These are phyloP conservation scores for Nakazawaea siamensis DNA, from an alignment of 805 yeast species.

Conservation along the genomic window DNA sequence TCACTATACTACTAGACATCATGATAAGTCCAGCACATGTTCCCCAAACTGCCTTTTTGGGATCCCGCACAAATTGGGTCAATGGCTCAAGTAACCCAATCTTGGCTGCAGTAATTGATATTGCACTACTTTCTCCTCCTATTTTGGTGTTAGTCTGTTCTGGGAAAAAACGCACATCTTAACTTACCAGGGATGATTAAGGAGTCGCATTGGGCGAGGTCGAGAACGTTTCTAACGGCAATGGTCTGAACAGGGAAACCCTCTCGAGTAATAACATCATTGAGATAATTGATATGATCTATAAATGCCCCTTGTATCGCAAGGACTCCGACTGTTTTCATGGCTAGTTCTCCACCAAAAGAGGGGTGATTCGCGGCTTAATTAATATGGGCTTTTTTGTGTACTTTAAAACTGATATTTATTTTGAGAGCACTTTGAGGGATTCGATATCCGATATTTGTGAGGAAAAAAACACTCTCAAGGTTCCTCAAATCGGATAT, in stretches of 20 bases:
- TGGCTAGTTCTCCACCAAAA: too few species aligned
- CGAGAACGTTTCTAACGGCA: constrained; percentile 45
- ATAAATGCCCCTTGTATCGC: constrained; percentile 76
- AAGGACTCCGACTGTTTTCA: constrained; percentile 50
- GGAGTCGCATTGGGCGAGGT: constrained; percentile 44
- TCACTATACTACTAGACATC: constrained; percentile 43
- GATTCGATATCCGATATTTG: too few species aligned
- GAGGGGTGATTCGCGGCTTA: too few species aligned
- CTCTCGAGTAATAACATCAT: constrained; percentile 25
- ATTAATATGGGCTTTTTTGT: too few species aligned
- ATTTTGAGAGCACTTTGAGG: too few species aligned
- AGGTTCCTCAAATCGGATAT: too few species aligned
- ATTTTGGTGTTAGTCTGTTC: not conserved
- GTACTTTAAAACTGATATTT: too few species aligned
- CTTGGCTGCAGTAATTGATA: constrained; percentile 64
- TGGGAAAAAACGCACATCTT: not conserved
- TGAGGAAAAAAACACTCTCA: too few species aligned
- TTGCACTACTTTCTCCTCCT: constrained; percentile 62
- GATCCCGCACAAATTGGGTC: constrained; percentile 37
- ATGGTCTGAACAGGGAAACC: constrained; percentile 24
- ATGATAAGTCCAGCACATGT: constrained; percentile 81
- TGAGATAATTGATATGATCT: constrained; percentile 53
- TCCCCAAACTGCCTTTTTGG: constrained; percentile 65
- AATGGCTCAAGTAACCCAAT: constrained; percentile 50
- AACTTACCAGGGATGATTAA: constrained; percentile 53